phyloP scores from a whole-genome alignment of 2,329 filamentous ascomycete species.

The Aspergillus fijiensis region DNA sequence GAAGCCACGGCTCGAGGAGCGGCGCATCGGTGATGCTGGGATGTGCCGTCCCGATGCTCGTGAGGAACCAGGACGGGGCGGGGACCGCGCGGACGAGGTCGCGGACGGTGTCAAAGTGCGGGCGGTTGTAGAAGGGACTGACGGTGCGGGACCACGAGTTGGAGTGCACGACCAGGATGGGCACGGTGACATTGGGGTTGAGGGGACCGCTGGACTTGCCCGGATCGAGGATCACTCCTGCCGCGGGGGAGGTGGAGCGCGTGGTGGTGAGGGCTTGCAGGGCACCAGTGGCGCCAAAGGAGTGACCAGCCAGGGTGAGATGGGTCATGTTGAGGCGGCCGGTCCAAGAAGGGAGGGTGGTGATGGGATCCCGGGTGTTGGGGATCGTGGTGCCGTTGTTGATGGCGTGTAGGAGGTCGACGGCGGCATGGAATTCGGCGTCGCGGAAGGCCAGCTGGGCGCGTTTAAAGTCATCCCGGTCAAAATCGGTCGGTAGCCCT shows the following conservation, averaged over 20 bases:
- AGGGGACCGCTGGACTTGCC: conserved; percentile 9
- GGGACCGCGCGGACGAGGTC: conserved; percentile 6
- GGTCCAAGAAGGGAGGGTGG: conserved; percentile 1
- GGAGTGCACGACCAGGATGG: conserved; percentile 9
- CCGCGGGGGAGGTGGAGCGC: not conserved
- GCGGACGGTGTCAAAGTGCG: conserved; percentile 8
- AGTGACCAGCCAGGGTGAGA: conserved; percentile 4
- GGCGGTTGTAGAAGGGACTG: conserved; percentile 6
- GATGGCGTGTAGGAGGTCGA: conserved; percentile 2
- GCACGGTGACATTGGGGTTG: conserved; percentile 6
- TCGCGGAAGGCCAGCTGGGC: conserved; percentile 7
- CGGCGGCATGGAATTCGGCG: conserved; percentile 3
- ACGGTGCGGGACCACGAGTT: conserved; percentile 8
- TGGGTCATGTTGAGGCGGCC: conserved; percentile 2
- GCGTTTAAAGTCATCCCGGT: not conserved
- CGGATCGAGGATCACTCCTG: conserved; percentile 1
- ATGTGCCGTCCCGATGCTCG: conserved; percentile 7
- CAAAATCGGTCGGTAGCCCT: not conserved
- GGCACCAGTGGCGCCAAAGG: conserved; percentile 4
- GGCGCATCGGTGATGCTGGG: conserved; percentile 8
- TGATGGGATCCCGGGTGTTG: conserved; percentile 4
- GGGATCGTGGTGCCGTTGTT: not conserved
- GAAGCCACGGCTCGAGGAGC: not conserved
- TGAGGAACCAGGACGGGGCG: conserved; percentile 7
- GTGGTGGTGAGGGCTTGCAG: conserved; percentile 3